Percentiles rank a stretch among this genome's conserved stretches.
phyloP scores from a whole-genome alignment of 2,329 filamentous ascomycete species.

The Calonectria pseudoreteaudii region DNA sequence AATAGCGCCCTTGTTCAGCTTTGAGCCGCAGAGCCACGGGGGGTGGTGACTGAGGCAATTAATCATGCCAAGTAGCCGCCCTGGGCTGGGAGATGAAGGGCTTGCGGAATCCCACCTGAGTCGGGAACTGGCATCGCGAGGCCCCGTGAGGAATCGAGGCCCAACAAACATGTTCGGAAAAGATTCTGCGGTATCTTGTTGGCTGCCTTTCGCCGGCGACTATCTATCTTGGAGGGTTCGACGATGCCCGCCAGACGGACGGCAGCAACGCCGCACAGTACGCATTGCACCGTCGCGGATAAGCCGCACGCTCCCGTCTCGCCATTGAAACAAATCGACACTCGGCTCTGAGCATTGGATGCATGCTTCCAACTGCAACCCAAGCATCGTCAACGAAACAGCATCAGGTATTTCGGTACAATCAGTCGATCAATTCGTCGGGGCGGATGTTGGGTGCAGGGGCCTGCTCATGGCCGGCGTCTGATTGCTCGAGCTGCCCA shows the following conservation, averaged over 20 bases:
- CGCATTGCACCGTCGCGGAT: not conserved
- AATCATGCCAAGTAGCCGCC: slow-evolving; percentile 13
- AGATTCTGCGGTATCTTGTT: slow-evolving; percentile 10
- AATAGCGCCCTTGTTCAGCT: not conserved
- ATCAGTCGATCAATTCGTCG: slow-evolving; percentile 44
- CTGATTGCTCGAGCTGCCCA: slow-evolving; percentile 37
- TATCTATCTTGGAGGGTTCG: not conserved
- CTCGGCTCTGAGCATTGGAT: slow-evolving; percentile 18
- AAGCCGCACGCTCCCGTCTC: slow-evolving; percentile 14
- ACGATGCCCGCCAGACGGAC: not conserved
- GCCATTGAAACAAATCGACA: slow-evolving; percentile 20
- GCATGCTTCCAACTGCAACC: slow-evolving; percentile 24
- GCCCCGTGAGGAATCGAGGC: slow-evolving; percentile 7
- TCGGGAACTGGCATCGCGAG: slow-evolving; percentile 8
- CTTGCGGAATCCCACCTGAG: slow-evolving; percentile 19
- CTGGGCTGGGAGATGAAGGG: slow-evolving; percentile 9
- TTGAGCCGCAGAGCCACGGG: slow-evolving; percentile 3
- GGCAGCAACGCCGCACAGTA: slow-evolving; percentile 4
- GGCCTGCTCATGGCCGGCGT: slow-evolving; percentile 25
- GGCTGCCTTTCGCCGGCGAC: not conserved
- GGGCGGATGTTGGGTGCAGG: slow-evolving; percentile 32
- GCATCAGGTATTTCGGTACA: slow-evolving; percentile 38
- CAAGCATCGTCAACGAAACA: slow-evolving; percentile 30
- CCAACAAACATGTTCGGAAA: slow-evolving; percentile 11
- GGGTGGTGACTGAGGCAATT: slow-evolving; percentile 21